These are phyloP conservation scores for Trichoderma orchidacearum DNA, from an alignment of 495 filamentous ascomycete genomes.

Conservation along the genomic window DNA sequence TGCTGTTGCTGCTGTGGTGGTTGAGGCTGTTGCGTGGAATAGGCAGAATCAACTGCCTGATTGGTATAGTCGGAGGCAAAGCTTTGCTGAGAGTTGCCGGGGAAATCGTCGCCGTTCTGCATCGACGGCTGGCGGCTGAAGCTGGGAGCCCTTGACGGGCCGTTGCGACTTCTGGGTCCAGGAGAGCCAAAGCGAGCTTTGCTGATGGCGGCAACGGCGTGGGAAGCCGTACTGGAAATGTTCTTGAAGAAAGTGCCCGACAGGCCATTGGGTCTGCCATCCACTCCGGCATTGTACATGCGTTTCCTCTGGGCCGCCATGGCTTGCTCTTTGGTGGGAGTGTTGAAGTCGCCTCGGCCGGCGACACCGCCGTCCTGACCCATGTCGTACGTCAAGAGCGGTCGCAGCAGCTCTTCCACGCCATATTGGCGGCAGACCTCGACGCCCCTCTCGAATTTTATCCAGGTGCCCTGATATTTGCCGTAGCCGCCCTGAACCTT, in stretches of 20 bases:
- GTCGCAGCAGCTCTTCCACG: constrained; percentile 74
- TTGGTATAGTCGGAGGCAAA: constrained; percentile 26
- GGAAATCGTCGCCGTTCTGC: constrained; percentile 38
- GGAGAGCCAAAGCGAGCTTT: constrained; percentile 90
- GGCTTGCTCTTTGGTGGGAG: constrained; percentile 97
- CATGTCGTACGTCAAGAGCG: constrained; percentile 81
- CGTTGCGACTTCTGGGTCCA: constrained; percentile 44
- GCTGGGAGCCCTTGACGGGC: constrained; percentile 32
- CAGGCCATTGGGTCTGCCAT: constrained; percentile 51
- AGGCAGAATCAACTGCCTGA: constrained; percentile 24
- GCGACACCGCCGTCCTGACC: constrained; percentile 57
- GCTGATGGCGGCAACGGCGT: constrained; percentile 86
- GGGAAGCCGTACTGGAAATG: constrained; percentile 83
- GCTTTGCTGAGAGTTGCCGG: constrained; percentile 35
- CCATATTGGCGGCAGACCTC: constrained; percentile 90
- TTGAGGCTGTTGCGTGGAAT: constrained; percentile 22
- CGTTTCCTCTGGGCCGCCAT: constrained; percentile 95
- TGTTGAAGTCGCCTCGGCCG: constrained; percentile 53
- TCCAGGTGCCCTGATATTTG: constrained; percentile 98
- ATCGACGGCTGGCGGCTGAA: constrained; percentile 46
- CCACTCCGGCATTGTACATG: constrained; percentile 60
- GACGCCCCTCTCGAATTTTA: constrained; percentile 76
- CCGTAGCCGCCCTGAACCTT: constrained; percentile 98
- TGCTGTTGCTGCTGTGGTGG: background rate
- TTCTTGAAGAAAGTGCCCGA: constrained; percentile 89